phyloP scores from a whole-genome alignment of 371 early-diverging fungal species.

The Dinochytrium kinnereticum region DNA sequence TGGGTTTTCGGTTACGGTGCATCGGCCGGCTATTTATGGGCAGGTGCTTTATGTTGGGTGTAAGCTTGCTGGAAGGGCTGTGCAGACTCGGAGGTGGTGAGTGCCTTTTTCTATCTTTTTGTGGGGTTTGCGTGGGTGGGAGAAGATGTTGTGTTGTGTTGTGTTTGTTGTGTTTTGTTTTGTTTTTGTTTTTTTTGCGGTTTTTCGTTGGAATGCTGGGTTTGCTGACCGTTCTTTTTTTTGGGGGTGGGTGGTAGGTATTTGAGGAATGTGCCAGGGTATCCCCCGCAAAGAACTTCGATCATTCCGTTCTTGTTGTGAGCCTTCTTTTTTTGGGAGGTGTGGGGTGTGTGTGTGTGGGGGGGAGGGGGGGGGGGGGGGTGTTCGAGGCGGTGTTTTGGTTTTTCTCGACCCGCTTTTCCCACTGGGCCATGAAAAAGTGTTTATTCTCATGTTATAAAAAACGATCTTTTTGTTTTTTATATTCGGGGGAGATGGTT shows the following conservation, averaged over 20 bases:
- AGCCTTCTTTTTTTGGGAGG: too few relatives aligned
- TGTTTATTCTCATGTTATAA: too few relatives aligned
- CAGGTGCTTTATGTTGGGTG: not conserved
- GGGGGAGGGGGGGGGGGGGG: too few relatives aligned
- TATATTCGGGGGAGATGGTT: too few relatives aligned
- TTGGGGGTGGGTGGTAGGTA: not conserved
- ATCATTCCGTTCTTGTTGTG: conserved; percentile 9
- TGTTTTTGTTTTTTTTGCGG: not conserved
- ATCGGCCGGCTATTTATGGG: conserved; percentile 10
- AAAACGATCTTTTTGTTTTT: too few relatives aligned
- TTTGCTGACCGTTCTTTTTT: not conserved
- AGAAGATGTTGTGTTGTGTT: too few relatives aligned
- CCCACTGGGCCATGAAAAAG: too few relatives aligned
- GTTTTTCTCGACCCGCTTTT: too few relatives aligned
- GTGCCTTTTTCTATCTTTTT: not conserved
- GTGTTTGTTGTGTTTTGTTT: not conserved
- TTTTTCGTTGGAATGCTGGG: not conserved
- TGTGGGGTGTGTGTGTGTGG: too few relatives aligned
- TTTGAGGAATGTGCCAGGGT: not conserved
- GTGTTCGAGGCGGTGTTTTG: too few relatives aligned
- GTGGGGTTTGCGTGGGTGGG: too few relatives aligned
- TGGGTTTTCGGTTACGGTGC: conserved; percentile 7
- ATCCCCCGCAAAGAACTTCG: not conserved
- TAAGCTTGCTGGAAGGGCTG: conserved; percentile 8
- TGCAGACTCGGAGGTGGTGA: conserved; percentile 3